A percentile compares a stretch with the other conserved stretches of the same genome.
Conservation (phyloP, 2,329 filamentous ascomycete genomes). For the Rhexocercosporidium sp. region DNA sequence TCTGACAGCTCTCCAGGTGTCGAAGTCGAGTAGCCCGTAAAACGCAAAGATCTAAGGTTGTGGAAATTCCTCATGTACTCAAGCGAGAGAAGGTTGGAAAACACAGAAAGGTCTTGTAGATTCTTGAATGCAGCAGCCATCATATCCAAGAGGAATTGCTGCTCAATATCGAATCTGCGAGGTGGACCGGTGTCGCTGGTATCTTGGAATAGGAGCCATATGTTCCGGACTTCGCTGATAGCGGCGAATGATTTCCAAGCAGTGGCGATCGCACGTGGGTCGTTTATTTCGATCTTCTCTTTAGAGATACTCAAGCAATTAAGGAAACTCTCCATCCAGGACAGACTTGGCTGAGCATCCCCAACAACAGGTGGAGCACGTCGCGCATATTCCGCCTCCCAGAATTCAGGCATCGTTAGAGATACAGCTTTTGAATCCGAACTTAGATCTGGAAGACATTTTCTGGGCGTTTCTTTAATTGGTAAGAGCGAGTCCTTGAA, state of each 20-base stretch:
- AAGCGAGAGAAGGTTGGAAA: slow-evolving; percentile 12
- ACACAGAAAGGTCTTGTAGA: slow-evolving; percentile 5
- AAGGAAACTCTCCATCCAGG: background rate
- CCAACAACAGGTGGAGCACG: background rate
- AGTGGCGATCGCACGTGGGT: background rate
- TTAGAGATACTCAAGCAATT: too few relatives aligned
- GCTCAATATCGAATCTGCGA: slow-evolving; percentile 10
- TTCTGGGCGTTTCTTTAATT: slow-evolving; percentile 1
- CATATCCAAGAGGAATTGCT: slow-evolving; percentile 25
- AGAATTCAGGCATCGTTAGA: background rate
- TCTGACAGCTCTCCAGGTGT: slow-evolving; percentile 10
- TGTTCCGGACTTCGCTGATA: slow-evolving; percentile 11
- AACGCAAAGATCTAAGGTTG: slow-evolving; percentile 12
- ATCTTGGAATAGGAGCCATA: slow-evolving; percentile 8
- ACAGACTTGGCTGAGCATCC: background rate
- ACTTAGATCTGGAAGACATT: background rate
- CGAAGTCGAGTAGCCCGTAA: slow-evolving; percentile 15
- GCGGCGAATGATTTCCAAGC: slow-evolving; percentile 14
- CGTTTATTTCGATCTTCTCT: too few relatives aligned
- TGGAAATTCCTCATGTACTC: slow-evolving; percentile 13
- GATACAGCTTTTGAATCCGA: background rate
- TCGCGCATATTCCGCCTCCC: background rate
- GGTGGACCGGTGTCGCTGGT: background rate
- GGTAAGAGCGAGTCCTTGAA: slow-evolving; percentile 9
- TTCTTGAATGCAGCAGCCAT: slow-evolving; percentile 14